Conservation (phyloP, 352 stramenopile species). For the Globisporangium paroecandrum region DNA sequence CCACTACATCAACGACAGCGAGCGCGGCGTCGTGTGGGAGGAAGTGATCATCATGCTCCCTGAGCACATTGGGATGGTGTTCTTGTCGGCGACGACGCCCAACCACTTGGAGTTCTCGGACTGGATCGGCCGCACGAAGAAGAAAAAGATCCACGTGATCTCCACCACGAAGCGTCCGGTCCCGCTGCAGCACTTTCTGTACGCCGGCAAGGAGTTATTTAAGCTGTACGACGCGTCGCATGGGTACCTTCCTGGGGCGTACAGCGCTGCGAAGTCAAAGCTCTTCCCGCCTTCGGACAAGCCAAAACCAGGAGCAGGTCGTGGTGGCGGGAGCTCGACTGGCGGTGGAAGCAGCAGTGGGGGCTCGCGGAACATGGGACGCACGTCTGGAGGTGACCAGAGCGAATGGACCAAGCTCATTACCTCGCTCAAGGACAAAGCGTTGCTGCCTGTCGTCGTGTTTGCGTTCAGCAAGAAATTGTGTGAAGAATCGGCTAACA, state of each 20-base stretch:
- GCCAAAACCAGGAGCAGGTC: constrained; percentile 27
- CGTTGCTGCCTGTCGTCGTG: constrained; percentile 93
- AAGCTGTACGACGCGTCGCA: constrained; percentile 64
- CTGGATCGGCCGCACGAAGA: constrained; percentile 98
- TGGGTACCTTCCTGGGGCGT: constrained; percentile 53
- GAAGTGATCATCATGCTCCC: constrained; percentile 98
- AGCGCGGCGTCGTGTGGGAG: constrained; percentile 97
- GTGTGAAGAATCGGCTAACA: constrained; percentile 78
- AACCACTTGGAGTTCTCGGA: constrained; percentile 99
- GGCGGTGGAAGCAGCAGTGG: constrained; percentile 28
- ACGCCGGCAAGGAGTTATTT: constrained; percentile 92
- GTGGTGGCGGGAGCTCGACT: constrained; percentile 24
- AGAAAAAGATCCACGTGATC: constrained; percentile 96
- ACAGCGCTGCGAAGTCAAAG: constrained; percentile 63
- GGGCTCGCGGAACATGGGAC: constrained; percentile 43
- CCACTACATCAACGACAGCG: constrained; percentile 98
- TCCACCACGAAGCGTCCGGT: constrained; percentile 96
- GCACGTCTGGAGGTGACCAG: constrained; percentile 59
- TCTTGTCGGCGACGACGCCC: constrained; percentile 97
- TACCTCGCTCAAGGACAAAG: constrained; percentile 85
- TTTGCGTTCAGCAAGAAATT: constrained; percentile 91
- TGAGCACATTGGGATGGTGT: constrained; percentile 96
- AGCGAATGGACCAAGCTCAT: constrained; percentile 90
- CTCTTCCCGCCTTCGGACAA: constrained; percentile 59
- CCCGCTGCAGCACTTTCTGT: constrained; percentile 95